These are phyloP conservation scores for Musa beccarii DNA, from an alignment of 176 grass and related monocot genomes.

Conservation along the genomic window DNA sequence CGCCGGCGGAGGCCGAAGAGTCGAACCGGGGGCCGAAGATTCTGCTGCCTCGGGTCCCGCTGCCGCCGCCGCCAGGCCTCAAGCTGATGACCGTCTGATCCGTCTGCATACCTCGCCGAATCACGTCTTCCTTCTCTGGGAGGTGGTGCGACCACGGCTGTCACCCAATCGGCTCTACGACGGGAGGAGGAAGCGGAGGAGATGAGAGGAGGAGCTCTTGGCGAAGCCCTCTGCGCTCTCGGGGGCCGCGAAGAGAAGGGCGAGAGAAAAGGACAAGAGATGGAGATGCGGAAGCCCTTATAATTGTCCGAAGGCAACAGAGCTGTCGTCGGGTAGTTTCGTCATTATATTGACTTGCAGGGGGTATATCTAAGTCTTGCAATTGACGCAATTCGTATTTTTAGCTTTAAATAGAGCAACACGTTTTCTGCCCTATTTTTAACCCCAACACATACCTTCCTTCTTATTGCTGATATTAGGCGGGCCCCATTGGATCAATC, in stretches of 20 bases:
- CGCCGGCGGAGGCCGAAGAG: slow-evolving; percentile 15
- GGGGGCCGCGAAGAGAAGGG: background rate
- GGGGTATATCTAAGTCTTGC: too few relatives aligned
- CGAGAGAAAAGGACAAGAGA: background rate
- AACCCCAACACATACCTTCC: too few relatives aligned
- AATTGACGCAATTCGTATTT: background rate
- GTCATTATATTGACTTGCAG: background rate
- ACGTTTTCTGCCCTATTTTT: too few relatives aligned
- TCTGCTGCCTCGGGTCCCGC: slow-evolving; percentile 39
- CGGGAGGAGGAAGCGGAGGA: background rate
- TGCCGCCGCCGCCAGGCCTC: slow-evolving; percentile 67
- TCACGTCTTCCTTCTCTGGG: background rate
- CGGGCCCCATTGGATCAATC: too few relatives aligned
- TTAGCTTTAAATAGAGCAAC: too few relatives aligned
- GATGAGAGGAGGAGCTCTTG: background rate
- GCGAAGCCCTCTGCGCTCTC: background rate
- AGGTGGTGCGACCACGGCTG: background rate
- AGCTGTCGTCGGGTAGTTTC: background rate
- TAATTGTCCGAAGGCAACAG: background rate
- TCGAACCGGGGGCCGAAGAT: slow-evolving; percentile 43
- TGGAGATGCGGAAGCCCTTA: background rate
- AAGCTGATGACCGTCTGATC: slow-evolving; percentile 88
- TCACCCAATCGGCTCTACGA: background rate
- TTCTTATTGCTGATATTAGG: too few relatives aligned
- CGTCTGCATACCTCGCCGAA: slow-evolving; percentile 52